Conservation (phyloP, 768 basidiomycete species). For the Termitomyces sp. region DNA sequence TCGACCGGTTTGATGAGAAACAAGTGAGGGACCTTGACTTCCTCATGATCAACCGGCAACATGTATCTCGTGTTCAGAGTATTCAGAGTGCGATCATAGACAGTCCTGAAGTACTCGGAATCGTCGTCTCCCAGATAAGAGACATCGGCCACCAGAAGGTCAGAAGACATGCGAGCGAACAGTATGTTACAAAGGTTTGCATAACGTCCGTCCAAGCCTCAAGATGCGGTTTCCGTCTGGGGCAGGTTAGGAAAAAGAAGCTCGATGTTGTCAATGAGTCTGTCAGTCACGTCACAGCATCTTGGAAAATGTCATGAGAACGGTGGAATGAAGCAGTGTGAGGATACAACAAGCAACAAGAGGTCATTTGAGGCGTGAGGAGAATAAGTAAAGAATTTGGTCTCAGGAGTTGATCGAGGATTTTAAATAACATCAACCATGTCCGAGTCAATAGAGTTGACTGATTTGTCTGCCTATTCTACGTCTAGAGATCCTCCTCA, state of each 20-base stretch:
- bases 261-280: neutral
- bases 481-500: neutral
- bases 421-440: slow-evolving; percentile 1
- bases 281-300: neutral
- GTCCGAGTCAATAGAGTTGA: slow-evolving; percentile 14
- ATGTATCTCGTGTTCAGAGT: slow-evolving; percentile 53
- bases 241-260: neutral
- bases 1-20: neutral
- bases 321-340: neutral
- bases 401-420: too few species aligned
- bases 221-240: neutral
- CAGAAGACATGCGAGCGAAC: slow-evolving; percentile 19
- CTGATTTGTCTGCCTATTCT: slow-evolving; percentile 9
- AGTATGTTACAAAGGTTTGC: slow-evolving; percentile 3
- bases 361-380: neutral
- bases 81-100: slow-evolving; percentile 54
- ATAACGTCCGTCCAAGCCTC: neutral
- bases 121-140: slow-evolving; percentile 36
- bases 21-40: slow-evolving; percentile 42
- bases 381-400: too few species aligned
- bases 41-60: slow-evolving; percentile 65
- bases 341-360: neutral
- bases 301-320: neutral
- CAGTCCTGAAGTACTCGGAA: slow-evolving; percentile 48
- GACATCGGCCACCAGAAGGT: slow-evolving; percentile 13